These are phyloP conservation scores for Dioszegia hungarica DNA, from an alignment of 768 basidiomycete genomes.

Conservation along the genomic window DNA sequence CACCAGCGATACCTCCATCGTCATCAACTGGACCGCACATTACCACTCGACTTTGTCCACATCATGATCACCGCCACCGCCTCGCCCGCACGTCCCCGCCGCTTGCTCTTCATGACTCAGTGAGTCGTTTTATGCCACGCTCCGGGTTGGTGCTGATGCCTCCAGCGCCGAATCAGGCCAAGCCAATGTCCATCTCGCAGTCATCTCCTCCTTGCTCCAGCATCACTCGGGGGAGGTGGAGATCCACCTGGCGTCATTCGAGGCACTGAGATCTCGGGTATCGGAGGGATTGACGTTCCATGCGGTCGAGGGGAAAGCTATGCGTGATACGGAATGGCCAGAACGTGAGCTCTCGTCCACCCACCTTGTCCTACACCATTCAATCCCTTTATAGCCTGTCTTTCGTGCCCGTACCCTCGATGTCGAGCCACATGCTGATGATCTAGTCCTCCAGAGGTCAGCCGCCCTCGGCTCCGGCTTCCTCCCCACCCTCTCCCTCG, in stretches of 20 bases:
- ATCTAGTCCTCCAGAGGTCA: background rate
- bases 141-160: background rate
- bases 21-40: background rate
- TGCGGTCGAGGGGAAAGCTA: background rate
- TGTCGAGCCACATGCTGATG: background rate
- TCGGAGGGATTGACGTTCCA: slow-evolving; percentile 6
- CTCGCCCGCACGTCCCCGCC: background rate
- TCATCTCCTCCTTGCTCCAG: slow-evolving; percentile 1
- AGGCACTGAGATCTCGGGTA: background rate
- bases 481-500: background rate
- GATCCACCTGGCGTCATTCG: slow-evolving; percentile 8
- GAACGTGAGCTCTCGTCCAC: too few species aligned
- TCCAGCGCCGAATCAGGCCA: slow-evolving; percentile 11
- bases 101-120: background rate
- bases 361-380: too few species aligned
- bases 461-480: background rate
- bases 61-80: background rate
- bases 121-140: background rate
- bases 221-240: slow-evolving; percentile 1
- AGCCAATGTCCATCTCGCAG: slow-evolving; percentile 10
- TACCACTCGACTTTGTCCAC: background rate
- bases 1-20: too few species aligned
- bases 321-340: background rate
- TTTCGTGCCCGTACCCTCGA: too few species aligned
- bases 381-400: too few species aligned